These are phyloP conservation scores for Neofusicoccum ribis DNA, from an alignment of 2,329 filamentous ascomycete genomes.

Conservation along the genomic window DNA sequence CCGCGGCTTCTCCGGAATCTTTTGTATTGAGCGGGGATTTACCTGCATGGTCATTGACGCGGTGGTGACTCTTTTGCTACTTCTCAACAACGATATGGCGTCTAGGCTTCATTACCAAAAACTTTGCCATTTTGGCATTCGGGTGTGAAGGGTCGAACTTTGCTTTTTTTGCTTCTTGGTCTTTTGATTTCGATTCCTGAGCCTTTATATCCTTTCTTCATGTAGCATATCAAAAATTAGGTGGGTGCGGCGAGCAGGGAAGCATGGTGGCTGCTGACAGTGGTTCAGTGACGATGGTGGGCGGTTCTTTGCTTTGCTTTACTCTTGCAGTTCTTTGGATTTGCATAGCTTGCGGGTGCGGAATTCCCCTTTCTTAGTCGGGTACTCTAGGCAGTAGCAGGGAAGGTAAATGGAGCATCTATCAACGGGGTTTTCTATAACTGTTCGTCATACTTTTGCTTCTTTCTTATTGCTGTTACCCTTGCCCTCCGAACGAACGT, in stretches of 20 bases:
- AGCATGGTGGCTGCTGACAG: too few relatives aligned
- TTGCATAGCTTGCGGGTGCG: constrained; percentile 16
- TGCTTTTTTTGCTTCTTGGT: neutral
- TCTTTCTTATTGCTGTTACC: too few relatives aligned
- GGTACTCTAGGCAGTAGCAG: neutral
- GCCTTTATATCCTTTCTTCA: neutral
- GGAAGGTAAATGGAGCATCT: neutral
- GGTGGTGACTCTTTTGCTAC: neutral
- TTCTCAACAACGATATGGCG: neutral
- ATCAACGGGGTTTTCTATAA: neutral
- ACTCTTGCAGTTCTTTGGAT: neutral
- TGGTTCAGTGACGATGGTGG: neutral
- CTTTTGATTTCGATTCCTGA: neutral
- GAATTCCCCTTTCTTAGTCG: neutral
- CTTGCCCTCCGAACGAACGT: too few relatives aligned
- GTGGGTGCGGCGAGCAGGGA: too few relatives aligned
- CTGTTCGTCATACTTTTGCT: too few relatives aligned
- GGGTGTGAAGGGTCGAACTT: neutral
- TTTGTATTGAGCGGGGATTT: neutral
- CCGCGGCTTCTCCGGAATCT: neutral
- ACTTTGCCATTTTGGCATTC: neutral
- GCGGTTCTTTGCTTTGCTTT: neutral
- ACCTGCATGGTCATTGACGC: neutral
- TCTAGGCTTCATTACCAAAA: neutral
- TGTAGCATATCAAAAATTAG: constrained; percentile 11